Base-by-base conservation (phyloP, 441 rosid species). In the Breynia disticha region DNA sequence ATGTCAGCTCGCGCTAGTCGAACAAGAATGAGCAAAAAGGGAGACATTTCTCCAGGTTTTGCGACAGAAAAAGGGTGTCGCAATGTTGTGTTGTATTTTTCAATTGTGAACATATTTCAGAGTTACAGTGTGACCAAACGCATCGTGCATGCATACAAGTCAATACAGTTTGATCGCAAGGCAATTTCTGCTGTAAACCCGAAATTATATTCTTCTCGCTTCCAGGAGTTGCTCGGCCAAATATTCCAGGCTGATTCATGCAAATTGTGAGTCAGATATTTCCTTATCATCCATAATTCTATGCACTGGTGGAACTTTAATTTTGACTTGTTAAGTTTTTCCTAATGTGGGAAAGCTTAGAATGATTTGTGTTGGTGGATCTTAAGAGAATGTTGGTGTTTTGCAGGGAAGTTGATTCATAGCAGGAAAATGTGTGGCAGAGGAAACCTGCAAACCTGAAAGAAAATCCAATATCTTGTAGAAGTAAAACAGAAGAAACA, bases 171-270 rank as follows among this genome's bases (percentile, higher is more conserved):
- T 16, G 72, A 57, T 59, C 57, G 80, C 15, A 70, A 67, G 71
- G 72, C 70, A 32, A 79, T 84, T 38, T 63, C 87, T 11, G 76
- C 94, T 15, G 72, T 74, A 11, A 68, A 74, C 54, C 82, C 85
- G 5, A 72, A 59, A 64, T 60, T 57, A 10, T 85, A 74, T 65
- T 76, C 83, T 55, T 61, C 76, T 49, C 72, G 83, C 7, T 79
- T 77, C 44, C 80, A 67, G 56, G 72, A 75, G n/a, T 82, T 70
- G 18, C 59, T 75, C 7, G 35, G 73, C 58, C 75, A 57, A 35
- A 64, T 75, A 49, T 76, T 84, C 59, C 62, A 55, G 48, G 47
- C 75, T 28, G 65, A 66, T 50, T 5, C 56, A 41, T 55, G n/a
- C 58, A 7, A 50, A 15, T 49, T 18, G 64, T 44, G 43, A 21